Conservation (phyloP, 2,329 filamentous ascomycete genomes). For the Sclerotinia nivalis region DNA sequence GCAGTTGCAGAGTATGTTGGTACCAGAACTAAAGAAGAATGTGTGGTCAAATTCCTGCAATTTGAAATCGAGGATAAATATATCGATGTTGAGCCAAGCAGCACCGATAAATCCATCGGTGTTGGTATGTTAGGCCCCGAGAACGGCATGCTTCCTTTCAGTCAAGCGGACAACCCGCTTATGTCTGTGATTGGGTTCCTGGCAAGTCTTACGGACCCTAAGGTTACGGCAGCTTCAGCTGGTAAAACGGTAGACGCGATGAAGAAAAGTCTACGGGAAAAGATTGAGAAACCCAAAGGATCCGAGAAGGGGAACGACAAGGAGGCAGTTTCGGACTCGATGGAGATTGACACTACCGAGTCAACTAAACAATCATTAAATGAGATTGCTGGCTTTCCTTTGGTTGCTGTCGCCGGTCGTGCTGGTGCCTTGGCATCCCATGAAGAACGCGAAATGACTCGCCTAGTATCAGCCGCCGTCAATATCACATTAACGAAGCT, state of each 20-base stretch:
- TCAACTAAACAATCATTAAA: slow-evolving; percentile 50
- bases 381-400: slow-evolving; percentile 71
- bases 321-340: slow-evolving; percentile 54
- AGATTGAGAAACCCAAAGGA: slow-evolving; percentile 65
- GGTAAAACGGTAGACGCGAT: slow-evolving; percentile 86
- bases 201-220: slow-evolving; percentile 85
- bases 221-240: slow-evolving; percentile 85
- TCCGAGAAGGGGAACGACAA: slow-evolving; percentile 59
- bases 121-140: slow-evolving; percentile 69
- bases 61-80: slow-evolving; percentile 98
- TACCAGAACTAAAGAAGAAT: slow-evolving; percentile 90
- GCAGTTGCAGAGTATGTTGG: slow-evolving; percentile 90
- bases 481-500: slow-evolving; percentile 96
- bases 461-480: slow-evolving; percentile 85
- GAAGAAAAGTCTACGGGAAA: slow-evolving; percentile 74
- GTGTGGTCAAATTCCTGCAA: slow-evolving; percentile 93
- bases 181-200: slow-evolving; percentile 96
- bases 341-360: slow-evolving; percentile 63
- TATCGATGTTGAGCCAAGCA: slow-evolving; percentile 71
- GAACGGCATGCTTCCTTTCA: slow-evolving; percentile 83
- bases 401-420: slow-evolving; percentile 83
- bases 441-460: slow-evolving; percentile 95
- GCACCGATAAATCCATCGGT: slow-evolving; percentile 52
- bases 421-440: slow-evolving; percentile 88
- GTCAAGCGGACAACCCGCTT: slow-evolving; percentile 90